Evolutionary conservation across 2,329 filamentous ascomycete genomes (phyloP), one percentile per base, ranked within the genome.

Genomic region (Beauveria varroae): DNA sequence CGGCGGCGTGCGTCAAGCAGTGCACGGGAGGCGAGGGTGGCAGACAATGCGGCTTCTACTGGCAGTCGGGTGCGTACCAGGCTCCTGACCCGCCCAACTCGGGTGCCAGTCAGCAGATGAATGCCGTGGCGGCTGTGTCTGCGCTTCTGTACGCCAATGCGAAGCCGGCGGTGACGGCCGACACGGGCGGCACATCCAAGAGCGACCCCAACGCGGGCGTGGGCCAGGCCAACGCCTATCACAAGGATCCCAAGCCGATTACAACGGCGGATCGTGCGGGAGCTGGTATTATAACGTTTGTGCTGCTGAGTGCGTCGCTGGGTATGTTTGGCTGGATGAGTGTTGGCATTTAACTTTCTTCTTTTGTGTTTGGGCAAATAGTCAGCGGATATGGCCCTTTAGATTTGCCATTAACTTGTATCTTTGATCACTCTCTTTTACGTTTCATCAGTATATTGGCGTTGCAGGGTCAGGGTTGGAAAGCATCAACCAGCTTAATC

Each of bases 21-120:
- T 87, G 84, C 67, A 80, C 77, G 6, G 81, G 79, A 10, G 83
- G 79, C 6, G 71, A 72, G 1, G 72, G 75, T 22, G 75, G 79
- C 8, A 75, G 78, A 16, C 74, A 75, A 16, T 87, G 85, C 65
- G 80, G 83, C 16, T 77, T 84, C 56, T 75, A 75, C 62, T 87
- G 84, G 84, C 77, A 75, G 43, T 70, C 71, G 5, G 78, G 75
- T 2, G 68, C 66, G 5, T 86, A 78, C 66, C 83, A 86, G 64
- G 80, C 81, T 49, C 81, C 49, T 6, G 28, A 49, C 12, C 52
- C 57, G 6, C 26, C 77, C 62, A 78, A 57, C 55, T 50, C 74
- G 4, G 82, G 84, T 37, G 81, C 84, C 57, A 83, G 85, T 9
- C 82, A 87, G 70, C 77, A 84, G 67, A 84, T 87, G 77, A 80